Evolutionary conservation across 2,329 filamentous ascomycete genomes (phyloP).

Genomic region (Diatrype stigma): DNA sequence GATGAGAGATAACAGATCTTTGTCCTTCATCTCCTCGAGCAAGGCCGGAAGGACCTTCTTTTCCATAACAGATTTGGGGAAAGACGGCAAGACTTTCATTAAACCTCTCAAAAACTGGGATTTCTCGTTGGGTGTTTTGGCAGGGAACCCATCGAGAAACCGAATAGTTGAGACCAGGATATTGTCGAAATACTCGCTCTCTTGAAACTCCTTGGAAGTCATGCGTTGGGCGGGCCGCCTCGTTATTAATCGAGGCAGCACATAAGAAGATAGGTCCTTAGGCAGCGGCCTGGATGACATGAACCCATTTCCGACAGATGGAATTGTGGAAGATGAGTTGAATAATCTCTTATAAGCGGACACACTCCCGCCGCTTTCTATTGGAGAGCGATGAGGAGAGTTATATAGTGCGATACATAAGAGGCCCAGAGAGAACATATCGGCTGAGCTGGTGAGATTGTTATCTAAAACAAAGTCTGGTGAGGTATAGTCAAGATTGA

Average conservation of each 20-base stretch:
- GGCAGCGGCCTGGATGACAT: constrained; percentile 76
- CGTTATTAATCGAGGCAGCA: constrained; percentile 83
- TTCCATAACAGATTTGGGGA: constrained; percentile 88
- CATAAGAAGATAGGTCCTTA: constrained; percentile 67
- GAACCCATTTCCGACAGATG: constrained; percentile 78
- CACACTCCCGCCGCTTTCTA: constrained; percentile 75
- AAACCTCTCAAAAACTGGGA: constrained; percentile 86
- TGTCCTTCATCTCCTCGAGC: constrained; percentile 90
- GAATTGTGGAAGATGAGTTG: constrained; percentile 71
- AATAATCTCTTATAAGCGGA: constrained; percentile 85
- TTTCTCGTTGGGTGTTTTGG: constrained; percentile 89
- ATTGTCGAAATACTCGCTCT: constrained; percentile 96
- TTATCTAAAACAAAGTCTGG: constrained; percentile 93
- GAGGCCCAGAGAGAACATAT: constrained; percentile 91
- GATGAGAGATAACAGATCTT: constrained; percentile 77
- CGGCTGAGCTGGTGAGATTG: constrained; percentile 76
- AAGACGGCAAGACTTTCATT: constrained; percentile 81
- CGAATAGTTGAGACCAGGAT: constrained; percentile 93
- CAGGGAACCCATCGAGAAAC: constrained; percentile 85
- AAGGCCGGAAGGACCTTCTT: constrained; percentile 89
- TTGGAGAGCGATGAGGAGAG: constrained; percentile 82
- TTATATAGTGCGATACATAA: constrained; percentile 90
- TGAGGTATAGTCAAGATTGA: constrained; percentile 89
- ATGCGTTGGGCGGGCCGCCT: constrained; percentile 82
- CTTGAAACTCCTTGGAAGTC: constrained; percentile 85